Conservation (phyloP, 2,329 filamentous ascomycete species). For the Clonostachys rhizophaga region DNA sequence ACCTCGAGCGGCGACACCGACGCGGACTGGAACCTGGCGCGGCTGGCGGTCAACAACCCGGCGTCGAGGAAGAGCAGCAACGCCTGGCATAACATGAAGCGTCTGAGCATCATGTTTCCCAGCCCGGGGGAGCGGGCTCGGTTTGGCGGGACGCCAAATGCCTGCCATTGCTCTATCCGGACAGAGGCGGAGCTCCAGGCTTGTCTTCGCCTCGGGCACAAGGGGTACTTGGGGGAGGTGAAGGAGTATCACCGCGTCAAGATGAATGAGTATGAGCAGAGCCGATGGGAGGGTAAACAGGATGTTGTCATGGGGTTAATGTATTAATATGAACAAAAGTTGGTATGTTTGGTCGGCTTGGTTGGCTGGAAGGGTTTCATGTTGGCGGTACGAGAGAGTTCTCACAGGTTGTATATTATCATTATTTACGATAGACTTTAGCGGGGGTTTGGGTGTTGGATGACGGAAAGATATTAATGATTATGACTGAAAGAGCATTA, state of each 20-base stretch:
- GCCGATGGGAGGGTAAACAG: neutral
- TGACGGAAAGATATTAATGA: no score
- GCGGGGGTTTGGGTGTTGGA: no score
- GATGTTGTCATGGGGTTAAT: no score
- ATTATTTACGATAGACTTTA: no score
- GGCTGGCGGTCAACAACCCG: neutral
- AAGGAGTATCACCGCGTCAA: conserved; percentile 7
- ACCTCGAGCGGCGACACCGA: neutral
- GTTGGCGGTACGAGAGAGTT: no score
- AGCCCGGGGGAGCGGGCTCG: conserved; percentile 2
- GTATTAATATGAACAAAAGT: no score
- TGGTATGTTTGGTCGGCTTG: no score
- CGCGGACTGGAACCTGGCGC: conserved; percentile 1
- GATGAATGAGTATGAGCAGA: conserved; percentile 1
- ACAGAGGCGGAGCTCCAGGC: conserved; percentile 7
- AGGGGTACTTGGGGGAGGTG: conserved; percentile 9
- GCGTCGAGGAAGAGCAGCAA: neutral
- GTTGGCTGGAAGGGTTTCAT: no score
- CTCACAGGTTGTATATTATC: no score
- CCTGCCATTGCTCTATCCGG: conserved; percentile 7
- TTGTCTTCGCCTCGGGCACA: conserved; percentile 9
- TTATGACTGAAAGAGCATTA: no score
- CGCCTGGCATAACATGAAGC: conserved; percentile 8
- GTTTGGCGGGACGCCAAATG: conserved; percentile 9
- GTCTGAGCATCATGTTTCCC: conserved; percentile 12